phyloP scores from a whole-genome alignment of 1,139 yeast species.

The Candida labiduridarum region DNA sequence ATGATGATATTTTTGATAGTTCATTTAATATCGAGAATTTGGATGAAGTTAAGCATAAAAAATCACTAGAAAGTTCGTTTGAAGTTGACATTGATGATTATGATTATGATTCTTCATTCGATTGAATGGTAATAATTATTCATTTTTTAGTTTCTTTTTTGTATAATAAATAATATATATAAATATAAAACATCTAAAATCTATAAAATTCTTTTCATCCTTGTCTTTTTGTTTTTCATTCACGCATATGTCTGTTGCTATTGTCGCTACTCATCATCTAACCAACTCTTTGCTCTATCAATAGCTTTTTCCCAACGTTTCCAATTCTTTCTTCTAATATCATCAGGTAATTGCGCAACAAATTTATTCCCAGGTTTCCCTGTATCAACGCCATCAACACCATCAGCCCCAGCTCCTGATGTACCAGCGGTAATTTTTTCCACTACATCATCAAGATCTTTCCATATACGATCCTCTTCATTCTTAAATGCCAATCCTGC shows the following conservation, averaged over 20 bases:
- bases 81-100: slow-evolving; percentile 19
- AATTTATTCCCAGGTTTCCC: slow-evolving; percentile 45
- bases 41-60: slow-evolving; percentile 14
- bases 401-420: too few species aligned
- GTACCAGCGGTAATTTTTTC: slow-evolving; percentile 30
- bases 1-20: slow-evolving; percentile 23
- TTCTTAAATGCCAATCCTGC: slow-evolving; percentile 76
- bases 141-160: neutral
- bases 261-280: slow-evolving; percentile 36
- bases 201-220: slow-evolving; percentile 1
- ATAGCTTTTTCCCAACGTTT: slow-evolving; percentile 82
- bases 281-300: slow-evolving; percentile 78
- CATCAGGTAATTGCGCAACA: slow-evolving; percentile 59
- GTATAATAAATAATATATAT: slow-evolving; percentile 1
- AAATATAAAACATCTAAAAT: neutral
- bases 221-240: neutral
- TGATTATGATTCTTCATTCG: slow-evolving; percentile 13
- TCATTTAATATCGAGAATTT: slow-evolving; percentile 32
- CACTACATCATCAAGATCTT: slow-evolving; percentile 64
- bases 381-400: neutral
- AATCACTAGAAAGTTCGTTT: slow-evolving; percentile 15
- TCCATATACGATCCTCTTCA: slow-evolving; percentile 71
- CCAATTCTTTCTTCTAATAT: slow-evolving; percentile 67
- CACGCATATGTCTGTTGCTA: neutral
- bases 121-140: slow-evolving; percentile 2